Evolutionary conservation across 2,329 filamentous ascomycete genomes (phyloP), one percentile per base, ranked within the genome.

Genomic region (Diaporthe amygdali): DNA sequence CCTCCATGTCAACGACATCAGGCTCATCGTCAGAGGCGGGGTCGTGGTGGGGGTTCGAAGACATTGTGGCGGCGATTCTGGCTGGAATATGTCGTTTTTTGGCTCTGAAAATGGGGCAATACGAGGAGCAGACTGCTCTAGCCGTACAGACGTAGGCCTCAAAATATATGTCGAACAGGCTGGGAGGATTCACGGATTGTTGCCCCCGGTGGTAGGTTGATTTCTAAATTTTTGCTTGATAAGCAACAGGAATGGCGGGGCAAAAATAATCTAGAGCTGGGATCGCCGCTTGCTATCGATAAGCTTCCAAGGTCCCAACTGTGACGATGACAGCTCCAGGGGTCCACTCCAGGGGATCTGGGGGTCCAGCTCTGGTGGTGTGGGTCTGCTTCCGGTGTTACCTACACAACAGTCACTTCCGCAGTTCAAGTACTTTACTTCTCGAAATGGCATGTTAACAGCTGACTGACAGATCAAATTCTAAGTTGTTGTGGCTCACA

Each of bases 1-100:
- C 95, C 46, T 93, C 91, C 68, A 90, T 89, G 76, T 92, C 91
- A 74, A 97, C 89, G 83, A 95, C 91, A 75, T 91, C 91, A 76
- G 92, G 89, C 73, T 92, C 89, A 68, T 90, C 88, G 73, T 91
- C 86, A 54, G 75, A 75, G 68, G 82, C 79, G 66, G 83, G 82
- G 74, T 84, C 76, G 70, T 82, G 78, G 69, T 84, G 80, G 73
- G 81, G 80, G 74, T 77, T 70, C 39, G 75, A 72, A 25, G 76
- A 70, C 75, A 77, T 76, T 47, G 10, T 70, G 54, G 47, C n/a
- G 37, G 32, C 22, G 2, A 12, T 44, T 52, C 34, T 20, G 34
- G 34, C 6, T n/a, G 22, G 22, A 9, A 25, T 2, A 49, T 2
- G 7, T 10, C 20, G 8, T 2, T 46, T 41, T 44, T 44, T 27